Percentiles rank a stretch among this genome's conserved stretches.
phyloP scores from a whole-genome alignment of 495 filamentous ascomycete genomes.

The Rhypophila decipiens region DNA sequence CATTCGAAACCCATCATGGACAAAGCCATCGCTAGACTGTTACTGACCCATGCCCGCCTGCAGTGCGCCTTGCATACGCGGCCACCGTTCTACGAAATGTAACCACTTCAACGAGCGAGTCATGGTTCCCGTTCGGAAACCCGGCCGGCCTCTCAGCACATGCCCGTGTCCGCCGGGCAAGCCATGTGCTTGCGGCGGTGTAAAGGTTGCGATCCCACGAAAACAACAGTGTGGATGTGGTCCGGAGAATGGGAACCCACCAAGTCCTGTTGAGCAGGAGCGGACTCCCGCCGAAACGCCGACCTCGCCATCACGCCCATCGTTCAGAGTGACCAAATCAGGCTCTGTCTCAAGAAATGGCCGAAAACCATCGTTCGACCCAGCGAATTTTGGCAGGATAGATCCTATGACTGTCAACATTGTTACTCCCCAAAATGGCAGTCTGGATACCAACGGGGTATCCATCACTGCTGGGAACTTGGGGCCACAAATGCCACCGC shows the following conservation, averaged over 20 bases:
- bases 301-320: slow-evolving; percentile 25
- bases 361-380: slow-evolving; percentile 42
- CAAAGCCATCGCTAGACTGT: too few species aligned
- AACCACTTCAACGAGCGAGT: slow-evolving; percentile 64
- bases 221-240: slow-evolving; percentile 44
- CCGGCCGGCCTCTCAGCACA: slow-evolving; percentile 68
- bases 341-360: slow-evolving; percentile 15
- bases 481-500: background rate
- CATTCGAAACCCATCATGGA: too few species aligned
- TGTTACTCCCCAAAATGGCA: slow-evolving; percentile 11
- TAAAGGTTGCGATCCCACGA: slow-evolving; percentile 49
- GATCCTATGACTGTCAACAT: slow-evolving; percentile 38
- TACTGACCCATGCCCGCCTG: slow-evolving; percentile 17
- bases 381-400: slow-evolving; percentile 36
- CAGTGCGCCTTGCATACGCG: slow-evolving; percentile 79
- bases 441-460: slow-evolving; percentile 10
- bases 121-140: slow-evolving; percentile 74
- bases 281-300: slow-evolving; percentile 23
- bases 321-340: slow-evolving; percentile 40
- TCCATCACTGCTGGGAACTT: slow-evolving; percentile 3
- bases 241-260: slow-evolving; percentile 1
- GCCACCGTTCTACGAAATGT: slow-evolving; percentile 81
- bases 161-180: slow-evolving; percentile 66
- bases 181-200: slow-evolving; percentile 40
- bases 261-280: slow-evolving; percentile 2